phyloP scores from a whole-genome alignment of 1,284 basidiomycete genomes.

The Meira nashicola region DNA sequence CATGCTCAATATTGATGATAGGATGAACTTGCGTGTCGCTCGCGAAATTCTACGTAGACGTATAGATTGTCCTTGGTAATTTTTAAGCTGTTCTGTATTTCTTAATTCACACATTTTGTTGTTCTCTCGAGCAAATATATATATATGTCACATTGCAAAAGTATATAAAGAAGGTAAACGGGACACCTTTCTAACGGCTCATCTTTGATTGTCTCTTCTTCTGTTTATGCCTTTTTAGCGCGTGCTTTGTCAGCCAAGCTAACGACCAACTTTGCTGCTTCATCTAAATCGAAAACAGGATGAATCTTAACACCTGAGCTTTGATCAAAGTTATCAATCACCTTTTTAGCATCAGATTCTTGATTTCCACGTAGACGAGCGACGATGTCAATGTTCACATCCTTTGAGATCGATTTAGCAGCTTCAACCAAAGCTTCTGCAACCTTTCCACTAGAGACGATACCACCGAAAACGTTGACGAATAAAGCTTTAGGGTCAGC shows the following conservation, averaged over 20 bases:
- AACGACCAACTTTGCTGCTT: conserved; percentile 7
- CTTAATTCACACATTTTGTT: no score
- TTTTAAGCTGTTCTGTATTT: not conserved
- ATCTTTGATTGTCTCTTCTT: not conserved
- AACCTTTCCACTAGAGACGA: conserved; percentile 10
- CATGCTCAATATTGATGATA: not conserved
- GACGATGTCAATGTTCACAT: conserved; percentile 11
- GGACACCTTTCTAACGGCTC: not conserved
- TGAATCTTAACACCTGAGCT: conserved; percentile 10
- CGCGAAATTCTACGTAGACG: conserved; percentile 6
- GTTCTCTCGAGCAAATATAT: no score
- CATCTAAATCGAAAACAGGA: conserved; percentile 8
- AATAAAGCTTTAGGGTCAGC: conserved; percentile 96
- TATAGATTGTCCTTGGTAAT: not conserved
- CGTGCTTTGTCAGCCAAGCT: not conserved
- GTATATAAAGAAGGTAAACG: no score
- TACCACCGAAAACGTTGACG: conserved; percentile 21
- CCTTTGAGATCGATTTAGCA: conserved; percentile 10
- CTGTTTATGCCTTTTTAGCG: not conserved
- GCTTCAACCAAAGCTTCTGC: conserved; percentile 8
- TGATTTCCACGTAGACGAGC: conserved; percentile 12
- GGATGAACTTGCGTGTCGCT: conserved; percentile 1
- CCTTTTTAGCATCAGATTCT: conserved; percentile 7
- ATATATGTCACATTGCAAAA: no score
- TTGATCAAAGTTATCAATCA: conserved; percentile 5